Percentiles rank a stretch among this genome's conserved stretches.
Conservation (phyloP, 2,329 filamentous ascomycete species). For the Cyphellophora attinorum region DNA sequence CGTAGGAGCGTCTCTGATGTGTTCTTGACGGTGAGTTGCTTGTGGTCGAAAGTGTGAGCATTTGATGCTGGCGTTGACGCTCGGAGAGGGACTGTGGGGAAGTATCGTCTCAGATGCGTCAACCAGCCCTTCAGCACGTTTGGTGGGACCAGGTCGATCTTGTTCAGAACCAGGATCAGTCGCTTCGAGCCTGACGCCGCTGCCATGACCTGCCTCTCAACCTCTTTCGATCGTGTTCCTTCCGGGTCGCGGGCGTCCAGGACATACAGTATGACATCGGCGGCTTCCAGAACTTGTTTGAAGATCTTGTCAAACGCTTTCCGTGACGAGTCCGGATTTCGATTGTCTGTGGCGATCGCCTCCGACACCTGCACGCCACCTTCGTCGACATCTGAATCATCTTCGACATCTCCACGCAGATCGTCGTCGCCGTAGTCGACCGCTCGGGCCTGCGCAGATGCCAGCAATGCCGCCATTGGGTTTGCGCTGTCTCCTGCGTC, state of each 20-base stretch:
- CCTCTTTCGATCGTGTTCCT: slow-evolving; percentile 79
- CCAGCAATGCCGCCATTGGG: slow-evolving; percentile 84
- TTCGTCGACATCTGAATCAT: slow-evolving; percentile 35
- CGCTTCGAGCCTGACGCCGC: slow-evolving; percentile 74
- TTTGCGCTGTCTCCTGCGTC: slow-evolving; percentile 58
- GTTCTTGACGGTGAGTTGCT: slow-evolving; percentile 74
- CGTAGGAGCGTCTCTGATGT: slow-evolving; percentile 80
- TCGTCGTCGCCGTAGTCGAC: slow-evolving; percentile 61
- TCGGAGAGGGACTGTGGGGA: slow-evolving; percentile 82
- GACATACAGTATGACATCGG: slow-evolving; percentile 91
- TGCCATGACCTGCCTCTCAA: slow-evolving; percentile 87
- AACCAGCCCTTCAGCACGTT: slow-evolving; percentile 79
- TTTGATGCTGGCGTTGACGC: slow-evolving; percentile 75
- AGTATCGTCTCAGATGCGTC: slow-evolving; percentile 71
- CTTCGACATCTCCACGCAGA: slow-evolving; percentile 49
- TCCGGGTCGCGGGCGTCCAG: slow-evolving; percentile 84
- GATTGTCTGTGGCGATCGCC: slow-evolving; percentile 12
- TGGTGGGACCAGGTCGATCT: slow-evolving; percentile 83
- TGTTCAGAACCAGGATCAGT: slow-evolving; percentile 86
- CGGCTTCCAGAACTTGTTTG: slow-evolving; percentile 80
- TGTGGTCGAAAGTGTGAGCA: slow-evolving; percentile 85
- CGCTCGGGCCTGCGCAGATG: slow-evolving; percentile 70
- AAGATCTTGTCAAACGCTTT: slow-evolving; percentile 93
- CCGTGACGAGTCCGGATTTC: slow-evolving; percentile 55
- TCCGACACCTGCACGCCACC: slow-evolving; percentile 30